Evolutionary conservation across 2,329 filamentous ascomycete genomes (phyloP), one percentile per base, ranked within the genome.

Genomic region (Claviceps purpurea): DNA sequence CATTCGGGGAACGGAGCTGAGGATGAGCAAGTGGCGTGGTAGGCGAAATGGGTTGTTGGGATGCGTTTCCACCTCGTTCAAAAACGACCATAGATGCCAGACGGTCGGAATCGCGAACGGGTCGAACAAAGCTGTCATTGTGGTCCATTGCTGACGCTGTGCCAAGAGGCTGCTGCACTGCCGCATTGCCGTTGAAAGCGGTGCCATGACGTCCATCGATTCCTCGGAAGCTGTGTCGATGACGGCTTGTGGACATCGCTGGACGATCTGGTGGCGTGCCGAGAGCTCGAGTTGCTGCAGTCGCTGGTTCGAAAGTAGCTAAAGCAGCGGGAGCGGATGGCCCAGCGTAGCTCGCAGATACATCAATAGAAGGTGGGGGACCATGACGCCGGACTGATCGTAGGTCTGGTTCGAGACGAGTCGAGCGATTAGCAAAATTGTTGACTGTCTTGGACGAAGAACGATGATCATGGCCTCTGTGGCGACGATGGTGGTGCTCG

Each of bases 1-100:
- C 73, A 10, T 75, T 75, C 5, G 78, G 76, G 39, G 80, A 79
- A 16, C 67, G 64, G 50, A 68, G 61, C 69, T 84, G 82, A 26
- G 82, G 73, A 1, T 84, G 81, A 47, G 84, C 84, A 45, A 86
- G 76, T 14, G 89, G 89, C 1, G 89, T 95, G 6, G 88, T 93
- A 1, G 89, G 89, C 13, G 89, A 96, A 53, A 90, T 87, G 8
- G 93, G 93, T 64, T 94, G 93, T 64, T 95, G 90, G n/a, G 91
- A 96, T 43, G 79, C 78, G 51, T 89, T 70, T 50, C 85, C 84
- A 11, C 78, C 74, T 56, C 85, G 79, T 51, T 84, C 73, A 42
- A 84, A 78, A 6, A 85, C 79, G 45, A 84, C 74, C 83, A 93
- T 94, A 50, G 86, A 93, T 47, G 85, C 87, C 54, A 93, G 77